phyloP scores from a whole-genome alignment of 2,329 filamentous ascomycete species.

The Achaetomium macrosporum region DNA sequence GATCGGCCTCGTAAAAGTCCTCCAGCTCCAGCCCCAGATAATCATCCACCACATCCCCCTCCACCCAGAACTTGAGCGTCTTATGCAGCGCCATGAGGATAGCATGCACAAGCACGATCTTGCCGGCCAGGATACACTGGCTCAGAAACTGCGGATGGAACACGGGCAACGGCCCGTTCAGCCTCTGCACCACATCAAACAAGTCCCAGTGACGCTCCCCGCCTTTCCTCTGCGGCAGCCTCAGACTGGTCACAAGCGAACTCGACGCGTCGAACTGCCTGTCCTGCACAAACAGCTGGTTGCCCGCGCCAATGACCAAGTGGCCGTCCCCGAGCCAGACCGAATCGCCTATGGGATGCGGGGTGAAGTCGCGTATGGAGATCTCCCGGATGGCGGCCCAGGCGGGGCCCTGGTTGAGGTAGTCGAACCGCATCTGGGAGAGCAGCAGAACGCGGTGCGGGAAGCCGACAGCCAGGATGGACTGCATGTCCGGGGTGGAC shows the following conservation, averaged over 20 bases:
- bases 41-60: conserved; percentile 74
- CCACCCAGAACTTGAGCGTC: conserved; percentile 73
- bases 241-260: conserved; percentile 49
- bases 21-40: conserved; percentile 62
- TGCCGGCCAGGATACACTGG: conserved; percentile 79
- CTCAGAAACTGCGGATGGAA: conserved; percentile 91
- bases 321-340: conserved; percentile 84
- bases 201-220: conserved; percentile 54
- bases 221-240: conserved; percentile 43
- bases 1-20: conserved; percentile 47
- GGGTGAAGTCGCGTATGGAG: conserved; percentile 71
- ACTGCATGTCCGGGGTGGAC: conserved; percentile 81
- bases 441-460: conserved; percentile 77
- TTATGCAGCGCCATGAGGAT: conserved; percentile 68
- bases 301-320: conserved; percentile 81
- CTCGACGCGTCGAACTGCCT: conserved; percentile 63
- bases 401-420: conserved; percentile 79
- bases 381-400: conserved; percentile 85
- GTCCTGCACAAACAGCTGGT: conserved; percentile 82
- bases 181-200: conserved; percentile 72
- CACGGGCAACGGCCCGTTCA: conserved; percentile 82
- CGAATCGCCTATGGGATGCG: conserved; percentile 87
- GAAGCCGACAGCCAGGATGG: conserved; percentile 87
- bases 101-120: conserved; percentile 62
- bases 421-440: conserved; percentile 85